Base-by-base conservation (phyloP, 2,329 filamentous ascomycete genomes). In the Teratosphaeria gauchensis region DNA sequence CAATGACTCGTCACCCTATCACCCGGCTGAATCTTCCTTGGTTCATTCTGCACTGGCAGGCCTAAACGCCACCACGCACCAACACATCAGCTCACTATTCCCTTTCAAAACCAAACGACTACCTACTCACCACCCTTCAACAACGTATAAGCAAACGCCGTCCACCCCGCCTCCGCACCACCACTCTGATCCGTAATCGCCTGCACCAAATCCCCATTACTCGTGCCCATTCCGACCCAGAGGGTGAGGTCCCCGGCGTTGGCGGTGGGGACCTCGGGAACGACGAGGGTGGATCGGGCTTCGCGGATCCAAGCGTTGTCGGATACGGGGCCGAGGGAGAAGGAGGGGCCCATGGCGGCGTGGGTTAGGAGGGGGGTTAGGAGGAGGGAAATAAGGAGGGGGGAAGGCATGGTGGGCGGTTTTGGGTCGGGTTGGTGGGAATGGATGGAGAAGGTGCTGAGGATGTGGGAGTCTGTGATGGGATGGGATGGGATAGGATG, bases 171-270 rank as follows among this genome's bases (percentile, higher is more conserved):
- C 11, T 38, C 33, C 33, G 4, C 4, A 16, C 62, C 12, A 51
- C 32, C 4, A 58, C 58, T 28, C 61, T 63, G 33, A 65, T 66
- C 33, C 56, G 75, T 72, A 32, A 79, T 77, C 3, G 76, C 77
- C 69, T 79, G 77, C 59, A 80, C 75, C 65, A 80, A 62, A 58
- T 79, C 74, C 28, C 74, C 76, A n/a, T 73, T 73, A 3, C 73
- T 75, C 4, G 76, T 79, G 3, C 76, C 77, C 76, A 79, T 78
- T 12, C 78, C 77, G 16, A 78, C 74, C 78, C 77, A 79, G 19
- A 80, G 69, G 6, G 75, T 76, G 21, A 73, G 63, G 57, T 73
- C 70, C 32, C 75, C 74, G 4, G 66, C 67, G 46, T 69, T 71
- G 38, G 71, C 70, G 35, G 65, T 72, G 1, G 77, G 76, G 1